A percentile compares a stretch with the other conserved stretches of the same genome.
Evolutionary conservation across 768 basidiomycete species (phyloP).

Genomic region (Chlorophyllum brunneum): DNA sequence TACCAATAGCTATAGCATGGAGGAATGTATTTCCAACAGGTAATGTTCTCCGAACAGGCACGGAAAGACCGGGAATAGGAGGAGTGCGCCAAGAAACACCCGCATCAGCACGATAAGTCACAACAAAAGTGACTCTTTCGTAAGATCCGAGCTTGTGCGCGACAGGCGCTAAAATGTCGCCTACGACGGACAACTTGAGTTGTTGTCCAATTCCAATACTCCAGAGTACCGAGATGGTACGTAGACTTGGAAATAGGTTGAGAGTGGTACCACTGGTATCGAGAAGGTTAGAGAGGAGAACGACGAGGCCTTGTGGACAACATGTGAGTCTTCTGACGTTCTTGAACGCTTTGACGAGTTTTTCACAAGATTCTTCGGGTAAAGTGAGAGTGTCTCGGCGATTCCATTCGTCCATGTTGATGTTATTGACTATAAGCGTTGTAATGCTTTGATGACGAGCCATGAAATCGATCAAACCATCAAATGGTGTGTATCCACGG

Average conservation of each 20-base stretch:
- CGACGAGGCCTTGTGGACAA: constrained; percentile 6
- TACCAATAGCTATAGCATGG: background rate
- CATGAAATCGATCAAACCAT: background rate
- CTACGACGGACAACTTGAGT: constrained; percentile 3
- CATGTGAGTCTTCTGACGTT: constrained; percentile 5
- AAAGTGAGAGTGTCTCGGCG: background rate
- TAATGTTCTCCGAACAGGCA: background rate
- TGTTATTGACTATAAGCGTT: background rate
- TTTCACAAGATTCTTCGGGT: background rate
- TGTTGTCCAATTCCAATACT: constrained; percentile 10
- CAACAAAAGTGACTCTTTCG: background rate
- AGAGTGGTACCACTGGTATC: background rate
- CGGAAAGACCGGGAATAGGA: background rate
- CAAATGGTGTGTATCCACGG: constrained; percentile 7
- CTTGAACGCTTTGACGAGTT: background rate
- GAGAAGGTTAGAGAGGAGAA: background rate
- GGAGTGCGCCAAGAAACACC: background rate
- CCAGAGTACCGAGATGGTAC: constrained; percentile 3
- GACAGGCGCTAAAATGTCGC: background rate
- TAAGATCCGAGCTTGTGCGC: background rate
- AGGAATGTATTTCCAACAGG: too few relatives aligned
- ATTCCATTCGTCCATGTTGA: background rate
- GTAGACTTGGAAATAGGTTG: constrained; percentile 5
- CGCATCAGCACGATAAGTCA: background rate
- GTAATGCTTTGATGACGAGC: background rate